Percentiles rank a stretch among this genome's conserved stretches.
Evolutionary conservation across 2,329 filamentous ascomycete genomes (phyloP).

Genomic region (Neofusicoccum umdonicola): DNA sequence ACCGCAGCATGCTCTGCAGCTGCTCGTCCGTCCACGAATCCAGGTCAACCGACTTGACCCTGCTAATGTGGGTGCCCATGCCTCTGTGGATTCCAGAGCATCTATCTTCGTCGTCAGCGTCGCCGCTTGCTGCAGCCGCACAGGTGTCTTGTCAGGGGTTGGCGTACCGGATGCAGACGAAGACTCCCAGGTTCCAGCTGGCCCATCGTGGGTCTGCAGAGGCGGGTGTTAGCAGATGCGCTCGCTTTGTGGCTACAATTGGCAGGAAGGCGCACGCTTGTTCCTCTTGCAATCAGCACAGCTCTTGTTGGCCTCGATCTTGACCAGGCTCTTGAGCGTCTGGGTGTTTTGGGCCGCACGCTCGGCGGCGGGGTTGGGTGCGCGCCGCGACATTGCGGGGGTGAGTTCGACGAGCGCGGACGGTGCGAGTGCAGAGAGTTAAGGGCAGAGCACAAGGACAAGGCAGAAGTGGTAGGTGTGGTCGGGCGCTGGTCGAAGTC

Average conservation of each 20-base stretch:
- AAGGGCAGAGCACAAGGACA: background rate
- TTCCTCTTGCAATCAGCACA: constrained; percentile 99
- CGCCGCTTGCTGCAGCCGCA: background rate
- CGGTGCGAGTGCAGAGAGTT: background rate
- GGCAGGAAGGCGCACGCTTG: constrained; percentile 67
- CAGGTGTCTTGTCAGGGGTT: constrained; percentile 2
- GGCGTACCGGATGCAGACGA: constrained; percentile 79
- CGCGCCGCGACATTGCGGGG: constrained; percentile 70
- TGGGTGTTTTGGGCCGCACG: constrained; percentile 89
- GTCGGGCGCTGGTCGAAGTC: background rate
- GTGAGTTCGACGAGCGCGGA: background rate
- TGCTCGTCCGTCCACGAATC: constrained; percentile 99
- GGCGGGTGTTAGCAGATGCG: constrained; percentile 20
- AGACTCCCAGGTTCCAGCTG: constrained; percentile 96
- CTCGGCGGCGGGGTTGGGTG: constrained; percentile 72
- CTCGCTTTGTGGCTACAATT: background rate
- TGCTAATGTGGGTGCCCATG: constrained; percentile 98
- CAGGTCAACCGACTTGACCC: constrained; percentile 96
- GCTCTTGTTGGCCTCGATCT: constrained; percentile 91
- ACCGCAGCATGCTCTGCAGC: constrained; percentile 86
- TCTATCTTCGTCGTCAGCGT: constrained; percentile 30
- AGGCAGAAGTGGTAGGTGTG: background rate
- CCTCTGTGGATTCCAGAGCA: constrained; percentile 98
- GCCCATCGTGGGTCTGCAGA: constrained; percentile 92
- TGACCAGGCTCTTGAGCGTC: constrained; percentile 91